phyloP scores from a whole-genome alignment of 2,329 filamentous ascomycete species.

The Colletotrichum lindemuthianum region DNA sequence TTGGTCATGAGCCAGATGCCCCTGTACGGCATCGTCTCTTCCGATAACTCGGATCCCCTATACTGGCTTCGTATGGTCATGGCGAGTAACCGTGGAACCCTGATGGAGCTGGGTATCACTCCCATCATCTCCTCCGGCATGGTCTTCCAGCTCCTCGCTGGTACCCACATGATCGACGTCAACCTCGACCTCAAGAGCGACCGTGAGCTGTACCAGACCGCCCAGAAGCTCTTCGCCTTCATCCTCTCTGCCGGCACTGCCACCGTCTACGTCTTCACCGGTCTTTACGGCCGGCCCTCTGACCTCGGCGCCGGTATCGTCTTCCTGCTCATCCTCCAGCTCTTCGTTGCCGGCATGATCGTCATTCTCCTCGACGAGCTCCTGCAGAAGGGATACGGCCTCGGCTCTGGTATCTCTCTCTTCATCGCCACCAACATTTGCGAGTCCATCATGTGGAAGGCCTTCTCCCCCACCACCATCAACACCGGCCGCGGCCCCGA shows the following conservation, averaged over 20 bases:
- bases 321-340: slow-evolving; percentile 96
- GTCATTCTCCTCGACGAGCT: slow-evolving; percentile 99
- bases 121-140: slow-evolving; percentile 99
- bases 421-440: slow-evolving; percentile 99
- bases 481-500: slow-evolving; percentile 99
- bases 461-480: slow-evolving; percentile 98
- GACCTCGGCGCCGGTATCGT: slow-evolving; percentile 98
- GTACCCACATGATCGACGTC: slow-evolving; percentile 99
- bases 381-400: slow-evolving; percentile 98
- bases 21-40: slow-evolving; percentile 98
- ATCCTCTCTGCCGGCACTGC: slow-evolving; percentile 97
- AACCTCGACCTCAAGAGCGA: slow-evolving; percentile 99
- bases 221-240: slow-evolving; percentile 98
- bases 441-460: slow-evolving; percentile 99
- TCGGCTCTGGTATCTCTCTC: slow-evolving; percentile 97
- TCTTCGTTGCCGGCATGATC: slow-evolving; percentile 96
- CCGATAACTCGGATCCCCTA: slow-evolving; percentile 95
- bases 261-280: slow-evolving; percentile 97
- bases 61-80: slow-evolving; percentile 99
- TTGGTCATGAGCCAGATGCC: slow-evolving; percentile 99
- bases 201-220: slow-evolving; percentile 99
- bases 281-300: slow-evolving; percentile 95
- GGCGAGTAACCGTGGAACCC: slow-evolving; percentile 95
- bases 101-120: slow-evolving; percentile 97
- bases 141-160: slow-evolving; percentile 99